Evolutionary conservation across 2,329 filamentous ascomycete genomes (phyloP).

Genomic region (Monilinia laxa): DNA sequence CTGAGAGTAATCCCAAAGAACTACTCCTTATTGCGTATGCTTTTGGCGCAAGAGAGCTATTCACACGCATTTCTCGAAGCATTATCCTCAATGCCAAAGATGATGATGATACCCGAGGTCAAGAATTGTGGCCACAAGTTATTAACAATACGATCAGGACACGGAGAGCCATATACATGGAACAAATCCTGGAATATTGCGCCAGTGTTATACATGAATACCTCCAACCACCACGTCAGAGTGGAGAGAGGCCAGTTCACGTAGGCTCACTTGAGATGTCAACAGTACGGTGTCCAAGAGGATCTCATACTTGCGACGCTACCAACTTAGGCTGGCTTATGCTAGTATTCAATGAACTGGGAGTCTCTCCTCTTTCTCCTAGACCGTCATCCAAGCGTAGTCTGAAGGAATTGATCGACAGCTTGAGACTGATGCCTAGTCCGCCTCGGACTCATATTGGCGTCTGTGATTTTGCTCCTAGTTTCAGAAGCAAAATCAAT

Average conservation of each 20-base stretch:
- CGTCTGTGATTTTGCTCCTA: slow-evolving; percentile 51
- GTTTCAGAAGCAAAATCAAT: slow-evolving; percentile 49
- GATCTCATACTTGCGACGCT: slow-evolving; percentile 52
- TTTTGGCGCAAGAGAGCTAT: slow-evolving; percentile 51
- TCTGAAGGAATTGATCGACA: slow-evolving; percentile 48
- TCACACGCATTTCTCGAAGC: slow-evolving; percentile 51
- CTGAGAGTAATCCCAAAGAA: slow-evolving; percentile 50
- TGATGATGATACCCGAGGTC: slow-evolving; percentile 46
- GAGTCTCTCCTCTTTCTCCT: slow-evolving; percentile 45
- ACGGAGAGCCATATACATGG: slow-evolving; percentile 50
- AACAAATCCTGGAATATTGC: slow-evolving; percentile 51
- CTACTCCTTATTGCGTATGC: slow-evolving; percentile 54
- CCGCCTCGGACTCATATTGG: slow-evolving; percentile 46
- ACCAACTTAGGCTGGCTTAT: slow-evolving; percentile 55
- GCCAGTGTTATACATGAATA: slow-evolving; percentile 49
- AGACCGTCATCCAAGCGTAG: slow-evolving; percentile 42
- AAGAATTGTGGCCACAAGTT: slow-evolving; percentile 47
- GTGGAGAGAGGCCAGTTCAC: slow-evolving; percentile 27
- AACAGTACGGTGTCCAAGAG: slow-evolving; percentile 49
- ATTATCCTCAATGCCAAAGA: slow-evolving; percentile 49
- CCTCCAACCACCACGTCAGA: slow-evolving; percentile 37
- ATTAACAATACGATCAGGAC: slow-evolving; percentile 52
- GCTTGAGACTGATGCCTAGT: slow-evolving; percentile 47
- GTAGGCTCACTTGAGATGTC: slow-evolving; percentile 40
- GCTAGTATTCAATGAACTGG: slow-evolving; percentile 50